These are phyloP conservation scores for Colletotrichum sp. DNA, from an alignment of 2,329 filamentous ascomycete species.

Conservation along the genomic window DNA sequence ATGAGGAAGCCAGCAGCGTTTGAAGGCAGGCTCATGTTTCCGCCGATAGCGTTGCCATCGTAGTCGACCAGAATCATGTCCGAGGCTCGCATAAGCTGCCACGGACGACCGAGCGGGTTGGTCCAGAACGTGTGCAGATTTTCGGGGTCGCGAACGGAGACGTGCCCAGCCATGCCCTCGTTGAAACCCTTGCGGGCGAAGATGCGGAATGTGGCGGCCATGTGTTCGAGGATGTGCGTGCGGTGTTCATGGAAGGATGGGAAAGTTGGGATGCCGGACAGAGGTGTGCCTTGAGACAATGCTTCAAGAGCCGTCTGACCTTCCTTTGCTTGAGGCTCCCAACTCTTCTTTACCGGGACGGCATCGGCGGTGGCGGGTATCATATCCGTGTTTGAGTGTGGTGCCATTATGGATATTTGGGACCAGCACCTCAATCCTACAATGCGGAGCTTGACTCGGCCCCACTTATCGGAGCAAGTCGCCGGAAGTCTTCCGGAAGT, in stretches of 20 bases:
- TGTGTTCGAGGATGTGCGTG: constrained; percentile 63
- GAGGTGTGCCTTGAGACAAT: not conserved
- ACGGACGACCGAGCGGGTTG: constrained; percentile 65
- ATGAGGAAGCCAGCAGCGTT: constrained; percentile 76
- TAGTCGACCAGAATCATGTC: constrained; percentile 70
- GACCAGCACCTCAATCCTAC: not conserved
- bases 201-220: constrained; percentile 63
- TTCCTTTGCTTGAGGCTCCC: not conserved
- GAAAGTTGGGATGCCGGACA: constrained; percentile 6
- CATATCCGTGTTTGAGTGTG: not conserved
- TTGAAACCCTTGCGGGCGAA: constrained; percentile 61
- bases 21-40: constrained; percentile 52
- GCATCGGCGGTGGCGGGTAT: not conserved
- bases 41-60: constrained; percentile 59
- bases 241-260: constrained; percentile 42
- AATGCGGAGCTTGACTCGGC: not conserved
- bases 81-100: constrained; percentile 64
- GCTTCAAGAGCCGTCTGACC: not conserved
- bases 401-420: not conserved
- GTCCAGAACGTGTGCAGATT: constrained; percentile 68
- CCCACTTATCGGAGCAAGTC: not conserved
- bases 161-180: constrained; percentile 69
- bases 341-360: not conserved
- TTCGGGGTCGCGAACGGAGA: constrained; percentile 65
- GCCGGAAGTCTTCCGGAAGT: not conserved